Evolutionary conservation across 345 rosid species (phyloP), one percentile per base, ranked within the genome.

Genomic region (Brassica juncea): DNA sequence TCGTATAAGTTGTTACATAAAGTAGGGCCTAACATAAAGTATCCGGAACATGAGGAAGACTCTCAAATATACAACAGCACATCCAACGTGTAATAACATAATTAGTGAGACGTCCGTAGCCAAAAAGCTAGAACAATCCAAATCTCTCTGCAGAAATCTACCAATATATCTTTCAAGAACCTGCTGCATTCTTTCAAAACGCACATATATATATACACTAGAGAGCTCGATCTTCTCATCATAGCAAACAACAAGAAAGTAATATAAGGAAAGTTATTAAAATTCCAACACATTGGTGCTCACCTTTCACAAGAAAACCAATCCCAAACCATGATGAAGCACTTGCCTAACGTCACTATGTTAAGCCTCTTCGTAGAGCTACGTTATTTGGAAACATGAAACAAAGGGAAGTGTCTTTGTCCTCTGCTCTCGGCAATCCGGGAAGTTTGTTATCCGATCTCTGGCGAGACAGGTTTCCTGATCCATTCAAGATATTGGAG

Each of bases 401-500:
- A 25, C 55, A 82, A 59, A 68, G 73, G 7, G 66, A 80, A 39
- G 85, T 74, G 11, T 84, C 91, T 8, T 81, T 88, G 55, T 81
- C 89, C 66, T 84, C 91, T 14, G 68, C 86, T 5, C 12, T 73
- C 5, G 93, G 88, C 7, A 82, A 82, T 21, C 86, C 89, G 2
- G 69, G 82, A 21, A 80, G 83, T 72, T 66, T 83, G 31, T 70
- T 87, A 11, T 58, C 84, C 0, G 87, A 90, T 57, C 76, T 83
- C 55, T 87, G 85, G 89, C 42, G 57, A 14, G 87, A 84, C 30
- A 70, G 82, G 4, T 84, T 84, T 8, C 49, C 85, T 0, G 94
- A 92, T 83, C 97, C 97, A 0, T 89, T 89, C 68, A 85, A 85
- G 19, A 73, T 92, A 34, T 83, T 92, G 25, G 97, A 92, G 64